Evolutionary conservation across 106 monocot genomes (phyloP), one percentile per base, ranked within the genome.

Genomic region (Phalaenopsis aphrodite): DNA sequence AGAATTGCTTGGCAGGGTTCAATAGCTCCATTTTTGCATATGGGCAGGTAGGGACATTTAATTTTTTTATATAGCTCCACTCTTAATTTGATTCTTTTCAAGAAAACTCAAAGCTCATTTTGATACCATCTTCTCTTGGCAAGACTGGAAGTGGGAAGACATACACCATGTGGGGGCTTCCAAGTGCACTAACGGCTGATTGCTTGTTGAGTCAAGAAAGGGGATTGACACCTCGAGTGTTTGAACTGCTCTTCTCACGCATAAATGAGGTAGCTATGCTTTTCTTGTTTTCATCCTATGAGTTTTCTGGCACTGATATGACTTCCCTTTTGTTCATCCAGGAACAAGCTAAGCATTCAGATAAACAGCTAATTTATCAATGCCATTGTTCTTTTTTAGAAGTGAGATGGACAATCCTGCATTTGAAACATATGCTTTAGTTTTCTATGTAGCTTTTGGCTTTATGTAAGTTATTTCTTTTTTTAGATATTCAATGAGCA

Each of bases 11-110:
- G 85, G 89, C 88, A 18, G 99, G 99, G 14, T 95, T 95, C 69
- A 99, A 99, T 79, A 99, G 99, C 79, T 99, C 99, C 56, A 99
- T 99, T 46, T 99, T 99, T 89, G 95, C 99, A 16, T 99, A 99
- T 77, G 99, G 99, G 14, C 99, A 95, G 99, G 99, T 99, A 79
- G 79, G 19, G 41, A 1, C 6, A 45, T 74, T 74, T 19, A 69
- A 45, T 73, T 1, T 18, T 73, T 73, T 17, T 73, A 8, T 74
- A 14, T 43, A 74, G 17, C 43, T 74, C 5, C 11, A 74, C 6
- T 42, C n/a, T 41, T 74, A 42, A 74, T 42, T 9, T 43, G 43
- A 74, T 45, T 74, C 43, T 74, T 74, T 19, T 18, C 18, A 45
- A 74, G 74, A 74, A 41, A 2, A n/a, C 1, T 45, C 8, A 74